Base-by-base conservation (phyloP, 352 stramenopile genomes). In the Globisporangium paddicum region DNA sequence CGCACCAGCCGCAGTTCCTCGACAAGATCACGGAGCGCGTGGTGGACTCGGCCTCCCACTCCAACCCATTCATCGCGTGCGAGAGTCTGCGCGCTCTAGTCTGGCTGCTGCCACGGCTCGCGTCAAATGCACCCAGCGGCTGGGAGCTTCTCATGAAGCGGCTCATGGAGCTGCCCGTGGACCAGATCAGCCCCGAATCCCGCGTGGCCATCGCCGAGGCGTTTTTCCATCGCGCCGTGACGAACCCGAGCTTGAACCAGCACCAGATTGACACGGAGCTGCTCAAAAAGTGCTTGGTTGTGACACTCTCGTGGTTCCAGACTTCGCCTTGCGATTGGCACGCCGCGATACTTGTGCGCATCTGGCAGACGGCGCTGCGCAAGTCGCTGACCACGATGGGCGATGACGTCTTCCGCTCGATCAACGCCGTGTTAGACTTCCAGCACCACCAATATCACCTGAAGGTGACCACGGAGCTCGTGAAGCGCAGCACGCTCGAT, bases 291-390 rank as follows among this genome's bases (percentile, higher is more conserved):
- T 78, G 71, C 32, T 62, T 87, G 23, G 55, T 54, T 0, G 68
- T 91, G 8, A 75, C 80, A 21, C 66, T 87, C 18, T 57, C 69
- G 19, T 93, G 84, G 84, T 85, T 86, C 61, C 60, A 73, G 53
- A 60, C 56, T 18, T 64, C 71, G 6, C 77, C 84, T 14, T 87
- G 81, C 50, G 76, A 79, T 28, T 93, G 84, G 84, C 81, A 93
- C 51, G 81, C 75, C 21, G 66, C 60, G 30, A 71, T 82, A 60
- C 59, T 89, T 16, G 69, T 73, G 30, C 66, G 69, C 25, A 73
- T 89, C 52, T 93, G 84, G 84, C 72, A 79, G 23, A 84, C 66
- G 25, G 75, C 68, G 9, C 60, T 89, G 16, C 70, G 68, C 49
- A 80, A 85, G 53, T 72, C 67, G 1, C 50, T 78, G 3, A 41